A percentile compares a stretch with the other conserved stretches of the same genome.
Evolutionary conservation across 2,329 filamentous ascomycete species (phyloP).

Genomic region (Xylaria sp.): DNA sequence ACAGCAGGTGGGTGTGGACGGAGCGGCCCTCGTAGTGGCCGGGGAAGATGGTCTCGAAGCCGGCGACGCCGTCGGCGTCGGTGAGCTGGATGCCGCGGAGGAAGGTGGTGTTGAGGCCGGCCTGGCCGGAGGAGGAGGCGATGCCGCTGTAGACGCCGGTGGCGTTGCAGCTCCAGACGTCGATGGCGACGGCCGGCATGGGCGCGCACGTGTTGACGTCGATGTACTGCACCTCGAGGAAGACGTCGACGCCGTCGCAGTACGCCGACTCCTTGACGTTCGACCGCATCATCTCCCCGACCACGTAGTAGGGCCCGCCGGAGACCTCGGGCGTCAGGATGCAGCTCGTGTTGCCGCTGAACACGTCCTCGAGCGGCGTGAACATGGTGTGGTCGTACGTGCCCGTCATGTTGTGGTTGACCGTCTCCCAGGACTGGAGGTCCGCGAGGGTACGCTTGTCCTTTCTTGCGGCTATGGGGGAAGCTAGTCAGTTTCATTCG

Average conservation of each 20-base stretch:
- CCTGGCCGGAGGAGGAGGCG: constrained; percentile 32
- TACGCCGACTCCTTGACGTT: constrained; percentile 47
- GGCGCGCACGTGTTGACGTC: constrained; percentile 51
- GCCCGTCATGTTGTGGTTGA: constrained; percentile 40
- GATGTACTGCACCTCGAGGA: constrained; percentile 49
- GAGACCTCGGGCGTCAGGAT: constrained; percentile 41
- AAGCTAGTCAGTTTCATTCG: not conserved
- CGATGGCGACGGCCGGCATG: constrained; percentile 44
- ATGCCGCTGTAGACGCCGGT: constrained; percentile 45
- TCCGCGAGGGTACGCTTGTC: constrained; percentile 39
- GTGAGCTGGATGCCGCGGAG: constrained; percentile 52
- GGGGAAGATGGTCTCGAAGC: constrained; percentile 51
- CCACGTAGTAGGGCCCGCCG: constrained; percentile 47
- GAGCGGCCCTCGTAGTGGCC: constrained; percentile 45
- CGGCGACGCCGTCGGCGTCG: constrained; percentile 49
- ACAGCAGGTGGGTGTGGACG: constrained; percentile 46
- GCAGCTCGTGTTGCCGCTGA: constrained; percentile 41
- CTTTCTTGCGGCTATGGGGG: constrained; percentile 33
- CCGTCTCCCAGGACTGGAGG: constrained; percentile 38
- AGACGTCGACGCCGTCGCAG: constrained; percentile 46
- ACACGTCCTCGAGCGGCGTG: constrained; percentile 39
- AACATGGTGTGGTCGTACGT: constrained; percentile 36
- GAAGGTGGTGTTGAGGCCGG: constrained; percentile 46
- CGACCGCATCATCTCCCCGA: constrained; percentile 49
- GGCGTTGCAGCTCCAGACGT: constrained; percentile 49